Base-by-base conservation (phyloP, 192 early-diverging fungal genomes). In the Rhizophagus clarus region DNA sequence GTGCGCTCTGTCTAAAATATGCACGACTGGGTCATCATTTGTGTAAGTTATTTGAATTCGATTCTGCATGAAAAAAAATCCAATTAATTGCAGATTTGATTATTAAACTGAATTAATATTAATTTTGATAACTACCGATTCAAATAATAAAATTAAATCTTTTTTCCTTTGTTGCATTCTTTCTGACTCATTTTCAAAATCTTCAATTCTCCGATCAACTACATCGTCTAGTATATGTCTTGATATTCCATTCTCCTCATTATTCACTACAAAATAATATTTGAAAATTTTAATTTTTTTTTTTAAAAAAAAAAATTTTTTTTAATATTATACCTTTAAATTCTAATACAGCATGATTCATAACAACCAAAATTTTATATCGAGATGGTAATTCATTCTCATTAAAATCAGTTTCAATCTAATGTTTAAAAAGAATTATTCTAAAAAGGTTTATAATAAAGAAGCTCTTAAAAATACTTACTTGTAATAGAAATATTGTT, bases 1-100 rank as follows among this genome's bases (percentile, higher is more conserved):
- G 81, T 79, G 82, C 29, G 84, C 87, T 71, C 80, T 77, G 20
- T 75, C 76, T 78, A 85, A 61, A 28, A 89, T 84, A 32, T 86
- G 84, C 29, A 89, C 79, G 31, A 81, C 71, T 42, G 79, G n/a
- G 29, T 87, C 82, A 15, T 84, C 79, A 42, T 61, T 69, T 12
- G 68, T 61, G 12, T 82, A 76, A 61, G 85, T 80, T 34, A 85
- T 74, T 61, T 85, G 87, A 69, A 89, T 84, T 47, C 84, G 82
- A 47, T 85, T 80, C 88, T 89, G 76, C 49, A 32, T 22, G 20
- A 40, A 28, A 62, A 66, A 63, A 51, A 74, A 42, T 24, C 22
- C 9, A 61, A 22, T 56, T 66, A 77, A 20, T 7, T 37, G 11
- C 17, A 40, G 31, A 56, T 34, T 14, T 51, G 8, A 66, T 61